phyloP scores from a whole-genome alignment of 306 rosid species.

The Abrus pulchellus region DNA sequence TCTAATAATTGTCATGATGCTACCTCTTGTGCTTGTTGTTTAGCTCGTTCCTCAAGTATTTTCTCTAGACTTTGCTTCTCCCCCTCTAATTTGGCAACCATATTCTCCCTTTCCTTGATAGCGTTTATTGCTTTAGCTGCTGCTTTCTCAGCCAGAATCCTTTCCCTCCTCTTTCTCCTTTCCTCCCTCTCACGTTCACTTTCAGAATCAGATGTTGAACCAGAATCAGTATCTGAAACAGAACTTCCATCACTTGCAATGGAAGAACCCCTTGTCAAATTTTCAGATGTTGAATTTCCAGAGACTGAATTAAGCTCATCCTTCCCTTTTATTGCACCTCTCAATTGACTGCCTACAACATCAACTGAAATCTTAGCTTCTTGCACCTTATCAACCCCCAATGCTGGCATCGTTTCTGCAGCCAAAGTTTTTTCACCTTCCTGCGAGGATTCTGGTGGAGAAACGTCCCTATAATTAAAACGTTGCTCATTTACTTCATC shows the following conservation, averaged over 20 bases:
- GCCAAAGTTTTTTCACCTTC: conserved; percentile 34
- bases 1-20: conserved; percentile 20
- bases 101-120: conserved; percentile 86
- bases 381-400: conserved; percentile 46
- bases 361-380: conserved; percentile 51
- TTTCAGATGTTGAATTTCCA: conserved; percentile 68
- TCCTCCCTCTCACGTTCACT: conserved; percentile 88
- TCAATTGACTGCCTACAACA: conserved; percentile 51
- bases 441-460: conserved; percentile 50
- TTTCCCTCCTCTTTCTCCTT: conserved; percentile 73
- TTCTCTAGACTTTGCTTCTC: conserved; percentile 97
- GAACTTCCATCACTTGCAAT: conserved; percentile 74
- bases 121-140: conserved; percentile 86
- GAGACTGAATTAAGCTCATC: conserved; percentile 52
- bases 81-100: conserved; percentile 95
- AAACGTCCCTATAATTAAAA: conserved; percentile 48
- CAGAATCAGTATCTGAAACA: conserved; percentile 74
- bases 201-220: conserved; percentile 89
- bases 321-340: conserved; percentile 60
- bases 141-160: conserved; percentile 84
- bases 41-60: conserved; percentile 88
- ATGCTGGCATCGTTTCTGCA: conserved; percentile 36
- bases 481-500: conserved; percentile 50
- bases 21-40: conserved; percentile 95
- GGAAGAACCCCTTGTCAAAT: conserved; percentile 62